These are phyloP conservation scores for Cicer judaicum DNA, from an alignment of 306 rosid species.

Conservation along the genomic window DNA sequence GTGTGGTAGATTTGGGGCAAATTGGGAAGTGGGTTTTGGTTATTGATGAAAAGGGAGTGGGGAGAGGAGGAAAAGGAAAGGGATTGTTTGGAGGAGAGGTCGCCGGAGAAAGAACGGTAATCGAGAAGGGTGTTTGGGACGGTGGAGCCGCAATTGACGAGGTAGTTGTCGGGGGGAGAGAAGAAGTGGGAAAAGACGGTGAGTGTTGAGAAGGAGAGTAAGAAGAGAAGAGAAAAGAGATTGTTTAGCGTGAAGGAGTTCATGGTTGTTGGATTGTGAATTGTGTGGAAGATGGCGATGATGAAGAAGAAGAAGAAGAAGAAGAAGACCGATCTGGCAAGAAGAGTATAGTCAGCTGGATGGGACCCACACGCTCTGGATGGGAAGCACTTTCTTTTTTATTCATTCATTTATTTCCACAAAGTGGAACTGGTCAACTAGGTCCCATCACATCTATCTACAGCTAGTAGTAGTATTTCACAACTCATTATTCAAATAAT, in stretches of 20 bases:
- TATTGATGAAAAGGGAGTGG: constrained; percentile 49
- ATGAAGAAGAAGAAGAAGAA: not conserved
- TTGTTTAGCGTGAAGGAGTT: constrained; percentile 24
- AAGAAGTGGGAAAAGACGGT: constrained; percentile 54
- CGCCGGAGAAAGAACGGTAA: constrained; percentile 67
- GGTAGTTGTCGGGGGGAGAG: constrained; percentile 82
- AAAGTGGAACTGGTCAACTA: no score
- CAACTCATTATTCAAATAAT: no score
- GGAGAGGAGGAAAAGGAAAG: constrained; percentile 45
- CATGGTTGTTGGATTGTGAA: constrained; percentile 49
- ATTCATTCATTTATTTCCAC: no score
- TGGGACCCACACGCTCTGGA: not conserved
- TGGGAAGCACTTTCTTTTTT: no score
- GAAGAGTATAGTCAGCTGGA: not conserved
- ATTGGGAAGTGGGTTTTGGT: constrained; percentile 48
- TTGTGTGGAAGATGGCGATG: not conserved
- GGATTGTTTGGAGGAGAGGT: constrained; percentile 42
- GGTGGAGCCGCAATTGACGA: constrained; percentile 82
- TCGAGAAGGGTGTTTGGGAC: constrained; percentile 55
- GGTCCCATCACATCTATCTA: no score
- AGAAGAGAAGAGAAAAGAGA: constrained; percentile 29
- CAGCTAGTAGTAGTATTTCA: no score
- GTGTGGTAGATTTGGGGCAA: constrained; percentile 61
- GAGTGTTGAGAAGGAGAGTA: constrained; percentile 48
- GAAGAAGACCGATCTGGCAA: not conserved